These are phyloP conservation scores for Vitis rupestris DNA, from an alignment of 164 flowering plant species.

Conservation along the genomic window DNA sequence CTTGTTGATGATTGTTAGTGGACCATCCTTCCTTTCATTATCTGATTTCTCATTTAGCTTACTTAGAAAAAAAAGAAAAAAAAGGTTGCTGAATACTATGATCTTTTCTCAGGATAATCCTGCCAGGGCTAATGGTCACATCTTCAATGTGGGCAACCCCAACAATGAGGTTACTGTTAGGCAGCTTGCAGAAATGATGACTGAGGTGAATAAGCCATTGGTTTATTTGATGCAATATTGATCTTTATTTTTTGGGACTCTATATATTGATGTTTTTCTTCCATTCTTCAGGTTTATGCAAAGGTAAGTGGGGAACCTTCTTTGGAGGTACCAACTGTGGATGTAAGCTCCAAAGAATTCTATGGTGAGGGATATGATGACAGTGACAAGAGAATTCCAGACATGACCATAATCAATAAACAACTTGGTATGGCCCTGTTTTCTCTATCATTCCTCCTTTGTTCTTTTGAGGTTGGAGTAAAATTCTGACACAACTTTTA, in stretches of 20 bases:
- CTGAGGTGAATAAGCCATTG: slow-evolving; percentile 43
- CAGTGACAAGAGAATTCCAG: slow-evolving; percentile 91
- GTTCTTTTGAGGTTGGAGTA: background rate
- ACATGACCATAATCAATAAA: slow-evolving; percentile 91
- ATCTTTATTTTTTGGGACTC: background rate
- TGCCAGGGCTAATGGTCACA: slow-evolving; percentile 79
- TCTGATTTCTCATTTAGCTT: background rate
- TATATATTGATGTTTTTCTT: background rate
- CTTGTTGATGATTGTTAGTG: too few relatives aligned
- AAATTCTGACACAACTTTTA: background rate
- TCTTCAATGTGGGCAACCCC: slow-evolving; percentile 91
- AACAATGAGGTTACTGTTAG: slow-evolving; percentile 91
- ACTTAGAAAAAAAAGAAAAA: background rate
- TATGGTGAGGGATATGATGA: slow-evolving; percentile 99
- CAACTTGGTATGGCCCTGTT: slow-evolving; percentile 69
- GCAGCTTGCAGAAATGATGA: slow-evolving; percentile 96
- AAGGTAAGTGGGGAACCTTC: slow-evolving; percentile 83
- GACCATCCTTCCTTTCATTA: background rate
- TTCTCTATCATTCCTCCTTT: background rate
- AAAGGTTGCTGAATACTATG: background rate
- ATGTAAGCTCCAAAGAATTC: slow-evolving; percentile 91
- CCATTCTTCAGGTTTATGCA: slow-evolving; percentile 59
- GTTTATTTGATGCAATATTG: background rate
- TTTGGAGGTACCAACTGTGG: slow-evolving; percentile 72
- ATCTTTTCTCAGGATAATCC: slow-evolving; percentile 71